These are phyloP conservation scores for Plasmodium knowlesi DNA, from an alignment of 169 alveolate species.

Conservation along the genomic window DNA sequence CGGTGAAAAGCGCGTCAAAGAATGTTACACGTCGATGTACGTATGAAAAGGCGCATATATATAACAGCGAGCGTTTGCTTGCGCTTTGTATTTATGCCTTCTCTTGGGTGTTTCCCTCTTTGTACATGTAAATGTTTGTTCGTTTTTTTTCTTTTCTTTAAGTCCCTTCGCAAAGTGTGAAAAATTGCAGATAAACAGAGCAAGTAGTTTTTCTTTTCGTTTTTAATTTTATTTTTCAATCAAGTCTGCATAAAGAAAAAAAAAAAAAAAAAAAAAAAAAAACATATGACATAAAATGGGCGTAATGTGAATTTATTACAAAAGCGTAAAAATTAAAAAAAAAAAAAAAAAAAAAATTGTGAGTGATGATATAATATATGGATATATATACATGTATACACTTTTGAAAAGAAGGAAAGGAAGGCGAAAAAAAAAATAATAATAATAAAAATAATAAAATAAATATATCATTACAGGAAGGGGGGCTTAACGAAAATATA, in stretches of 20 bases:
- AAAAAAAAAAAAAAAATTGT: too few relatives aligned
- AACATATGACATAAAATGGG: not conserved
- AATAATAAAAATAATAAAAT: too few relatives aligned
- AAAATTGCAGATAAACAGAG: not conserved
- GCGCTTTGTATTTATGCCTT: not conserved
- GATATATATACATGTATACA: not conserved
- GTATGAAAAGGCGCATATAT: not conserved
- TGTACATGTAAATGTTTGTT: not conserved
- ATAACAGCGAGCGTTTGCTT: not conserved
- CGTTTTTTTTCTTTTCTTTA: conserved; percentile 6
- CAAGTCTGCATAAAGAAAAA: not conserved
- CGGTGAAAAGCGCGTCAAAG: not conserved
- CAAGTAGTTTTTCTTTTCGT: not conserved
- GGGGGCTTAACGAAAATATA: not conserved
- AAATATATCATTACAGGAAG: not conserved
- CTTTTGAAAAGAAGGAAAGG: not conserved
- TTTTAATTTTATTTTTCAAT: not conserved
- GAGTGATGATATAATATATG: not conserved
- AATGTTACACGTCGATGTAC: conserved; percentile 16
- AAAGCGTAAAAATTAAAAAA: not conserved
- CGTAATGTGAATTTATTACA: not conserved
- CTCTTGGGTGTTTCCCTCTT: not conserved
- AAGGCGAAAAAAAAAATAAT: not conserved
- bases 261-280: not conserved
- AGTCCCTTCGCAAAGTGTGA: not conserved